Conservation (phyloP, 495 filamentous ascomycete species). For the Friedmanniomyces simplex region DNA sequence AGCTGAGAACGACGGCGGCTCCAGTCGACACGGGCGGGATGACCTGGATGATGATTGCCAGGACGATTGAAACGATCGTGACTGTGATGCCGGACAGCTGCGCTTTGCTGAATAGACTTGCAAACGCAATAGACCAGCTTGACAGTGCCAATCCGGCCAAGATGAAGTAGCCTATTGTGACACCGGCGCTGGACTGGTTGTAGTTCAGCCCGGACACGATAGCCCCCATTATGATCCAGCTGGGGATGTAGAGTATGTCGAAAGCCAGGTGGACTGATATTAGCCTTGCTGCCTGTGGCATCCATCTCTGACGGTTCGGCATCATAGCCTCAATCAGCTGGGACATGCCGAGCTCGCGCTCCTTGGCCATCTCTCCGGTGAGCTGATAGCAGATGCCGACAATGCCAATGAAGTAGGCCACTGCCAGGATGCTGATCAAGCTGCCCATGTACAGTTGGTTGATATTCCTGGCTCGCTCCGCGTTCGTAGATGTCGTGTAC, state of each 20-base stretch:
- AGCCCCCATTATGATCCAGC: constrained; percentile 34
- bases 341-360: constrained; percentile 33
- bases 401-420: constrained; percentile 64
- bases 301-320: constrained; percentile 30
- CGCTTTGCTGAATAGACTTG: constrained; percentile 38
- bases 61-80: constrained; percentile 33
- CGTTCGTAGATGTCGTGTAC: constrained; percentile 56
- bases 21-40: constrained; percentile 27
- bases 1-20: constrained; percentile 23
- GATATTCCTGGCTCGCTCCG: constrained; percentile 52
- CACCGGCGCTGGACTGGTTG: constrained; percentile 28
- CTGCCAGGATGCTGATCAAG: constrained; percentile 55
- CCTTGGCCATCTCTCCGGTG: constrained; percentile 34
- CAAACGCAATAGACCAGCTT: constrained; percentile 35
- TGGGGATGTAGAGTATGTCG: constrained; percentile 38
- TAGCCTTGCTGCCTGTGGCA: constrained; percentile 30
- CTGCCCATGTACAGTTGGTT: constrained; percentile 54
- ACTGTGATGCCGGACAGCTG: constrained; percentile 39
- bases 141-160: constrained; percentile 33
- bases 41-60: constrained; percentile 37
- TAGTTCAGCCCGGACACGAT: constrained; percentile 34
- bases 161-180: constrained; percentile 35
- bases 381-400: constrained; percentile 63
- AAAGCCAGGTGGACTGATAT: constrained; percentile 33
- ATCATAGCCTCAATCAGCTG: constrained; percentile 37